Percentiles rank a stretch among this genome's conserved stretches.
Conservation (phyloP, 139 green algal species). For the Penium margaritaceum region DNA sequence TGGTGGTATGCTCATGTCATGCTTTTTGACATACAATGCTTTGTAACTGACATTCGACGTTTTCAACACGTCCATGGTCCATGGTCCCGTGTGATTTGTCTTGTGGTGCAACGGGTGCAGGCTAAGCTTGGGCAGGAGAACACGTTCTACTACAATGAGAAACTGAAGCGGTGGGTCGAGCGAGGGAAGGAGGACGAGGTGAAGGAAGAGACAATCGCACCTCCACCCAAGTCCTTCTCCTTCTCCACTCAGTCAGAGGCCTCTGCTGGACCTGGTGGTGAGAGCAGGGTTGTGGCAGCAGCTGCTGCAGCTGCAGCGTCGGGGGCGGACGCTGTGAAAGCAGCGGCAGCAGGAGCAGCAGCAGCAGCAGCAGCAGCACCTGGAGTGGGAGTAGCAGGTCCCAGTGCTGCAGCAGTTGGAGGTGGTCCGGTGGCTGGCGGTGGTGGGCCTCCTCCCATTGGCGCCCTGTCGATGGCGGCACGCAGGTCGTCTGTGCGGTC, state of each 20-base stretch:
- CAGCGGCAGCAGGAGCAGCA: background rate
- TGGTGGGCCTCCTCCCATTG: too few relatives aligned
- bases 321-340: too few relatives aligned
- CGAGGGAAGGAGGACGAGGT: slow-evolving; percentile 37
- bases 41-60: too few relatives aligned
- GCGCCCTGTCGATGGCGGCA: background rate
- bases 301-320: background rate
- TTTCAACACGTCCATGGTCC: too few relatives aligned
- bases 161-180: slow-evolving; percentile 59
- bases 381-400: background rate
- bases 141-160: slow-evolving; percentile 64
- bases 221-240: slow-evolving; percentile 12
- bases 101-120: too few relatives aligned
- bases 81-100: too few relatives aligned
- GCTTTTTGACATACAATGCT: too few relatives aligned
- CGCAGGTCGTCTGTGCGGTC: background rate
- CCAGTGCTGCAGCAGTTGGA: background rate
- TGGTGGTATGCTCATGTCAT: too few relatives aligned
- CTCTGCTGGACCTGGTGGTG: background rate
- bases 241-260: background rate
- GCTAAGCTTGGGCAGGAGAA: slow-evolving; percentile 57
- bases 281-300: too few relatives aligned
- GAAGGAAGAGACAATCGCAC: slow-evolving; percentile 28
- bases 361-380: background rate
- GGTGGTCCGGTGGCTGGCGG: background rate